Evolutionary conservation across 768 basidiomycete genomes (phyloP).

Genomic region (Lepiota subincarnata): DNA sequence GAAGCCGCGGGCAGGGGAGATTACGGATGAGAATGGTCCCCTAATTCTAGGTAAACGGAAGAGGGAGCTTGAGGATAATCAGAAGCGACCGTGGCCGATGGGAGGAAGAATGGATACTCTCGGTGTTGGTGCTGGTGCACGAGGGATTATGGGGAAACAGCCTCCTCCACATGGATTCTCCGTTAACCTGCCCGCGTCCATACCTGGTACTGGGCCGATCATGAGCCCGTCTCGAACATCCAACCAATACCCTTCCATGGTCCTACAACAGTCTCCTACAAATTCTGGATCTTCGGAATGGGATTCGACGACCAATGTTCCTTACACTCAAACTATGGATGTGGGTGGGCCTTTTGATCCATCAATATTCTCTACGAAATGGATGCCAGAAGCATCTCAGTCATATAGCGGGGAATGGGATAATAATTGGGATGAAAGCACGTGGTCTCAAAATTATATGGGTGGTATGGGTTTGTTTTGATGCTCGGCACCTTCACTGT

Average conservation of each 20-base stretch:
- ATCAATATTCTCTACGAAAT: constrained; percentile 9
- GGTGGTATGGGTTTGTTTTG: constrained; percentile 10
- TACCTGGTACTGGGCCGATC: background rate
- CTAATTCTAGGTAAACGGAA: constrained; percentile 9
- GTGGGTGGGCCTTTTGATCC: constrained; percentile 2
- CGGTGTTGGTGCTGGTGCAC: background rate
- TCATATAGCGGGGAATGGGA: constrained; percentile 4
- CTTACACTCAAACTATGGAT: background rate
- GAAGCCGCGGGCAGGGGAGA: constrained; percentile 11
- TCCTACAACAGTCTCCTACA: background rate
- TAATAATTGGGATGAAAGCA: constrained; percentile 7
- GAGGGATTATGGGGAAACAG: background rate
- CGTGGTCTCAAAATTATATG: constrained; percentile 7
- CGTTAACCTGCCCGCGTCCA: background rate
- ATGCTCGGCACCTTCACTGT: background rate
- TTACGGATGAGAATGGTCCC: background rate
- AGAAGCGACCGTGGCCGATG: constrained; percentile 7
- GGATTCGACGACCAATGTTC: background rate
- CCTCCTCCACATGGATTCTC: background rate
- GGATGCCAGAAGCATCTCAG: constrained; percentile 11
- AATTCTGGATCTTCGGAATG: background rate
- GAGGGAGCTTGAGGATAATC: constrained; percentile 2
- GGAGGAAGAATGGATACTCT: background rate
- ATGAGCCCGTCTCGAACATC: background rate
- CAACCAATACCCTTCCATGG: background rate